Conservation (phyloP, 2,329 filamentous ascomycete genomes). For the Hypoxylon sp. region DNA sequence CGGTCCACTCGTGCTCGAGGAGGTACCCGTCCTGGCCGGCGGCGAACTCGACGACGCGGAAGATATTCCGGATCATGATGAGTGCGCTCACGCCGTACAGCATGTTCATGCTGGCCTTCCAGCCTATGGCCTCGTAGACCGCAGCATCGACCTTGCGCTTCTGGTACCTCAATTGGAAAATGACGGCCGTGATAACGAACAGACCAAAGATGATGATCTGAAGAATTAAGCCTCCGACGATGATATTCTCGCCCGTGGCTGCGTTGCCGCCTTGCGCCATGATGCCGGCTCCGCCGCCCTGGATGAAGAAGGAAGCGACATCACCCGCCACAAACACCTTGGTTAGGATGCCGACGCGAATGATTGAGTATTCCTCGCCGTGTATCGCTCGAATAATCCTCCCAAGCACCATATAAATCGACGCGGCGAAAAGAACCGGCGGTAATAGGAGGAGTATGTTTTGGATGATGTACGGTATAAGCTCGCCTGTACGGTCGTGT, state of each 20-base stretch:
- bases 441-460: constrained; percentile 56
- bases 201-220: constrained; percentile 66
- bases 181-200: constrained; percentile 58
- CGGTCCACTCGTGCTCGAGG: constrained; percentile 51
- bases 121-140: constrained; percentile 26
- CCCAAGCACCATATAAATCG: constrained; percentile 61
- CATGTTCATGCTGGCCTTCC: constrained; percentile 49
- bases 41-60: constrained; percentile 55
- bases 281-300: constrained; percentile 55
- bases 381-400: constrained; percentile 53
- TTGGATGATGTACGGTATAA: constrained; percentile 54
- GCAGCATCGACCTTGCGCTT: constrained; percentile 7
- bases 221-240: constrained; percentile 64
- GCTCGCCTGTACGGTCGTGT: constrained; percentile 43
- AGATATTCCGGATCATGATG: constrained; percentile 55
- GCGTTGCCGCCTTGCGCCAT: constrained; percentile 35
- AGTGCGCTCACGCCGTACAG: constrained; percentile 52
- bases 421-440: constrained; percentile 58
- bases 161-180: constrained; percentile 54
- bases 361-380: constrained; percentile 47
- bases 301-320: constrained; percentile 60
- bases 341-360: constrained; percentile 55
- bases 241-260: constrained; percentile 58
- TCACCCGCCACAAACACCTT: constrained; percentile 65
- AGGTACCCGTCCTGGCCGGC: constrained; percentile 53